phyloP scores from a whole-genome alignment of 768 basidiomycete genomes.

The Galerina marginata region DNA sequence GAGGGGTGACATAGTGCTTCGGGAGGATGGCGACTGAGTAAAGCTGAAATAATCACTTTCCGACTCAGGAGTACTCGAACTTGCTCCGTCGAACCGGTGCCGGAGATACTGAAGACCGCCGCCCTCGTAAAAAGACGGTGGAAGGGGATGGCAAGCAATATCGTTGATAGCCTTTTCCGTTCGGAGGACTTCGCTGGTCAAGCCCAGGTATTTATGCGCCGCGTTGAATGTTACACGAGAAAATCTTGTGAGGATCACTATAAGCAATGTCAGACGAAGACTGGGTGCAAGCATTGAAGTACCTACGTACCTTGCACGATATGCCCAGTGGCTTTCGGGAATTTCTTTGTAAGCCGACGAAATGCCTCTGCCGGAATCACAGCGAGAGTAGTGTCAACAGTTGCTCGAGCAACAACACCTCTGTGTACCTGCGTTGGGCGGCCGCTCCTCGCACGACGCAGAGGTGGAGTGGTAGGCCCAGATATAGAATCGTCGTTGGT shows the following conservation, averaged over 20 bases:
- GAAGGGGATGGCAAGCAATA: constrained; percentile 94
- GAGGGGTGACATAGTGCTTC: constrained; percentile 26
- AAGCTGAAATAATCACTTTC: constrained; percentile 65
- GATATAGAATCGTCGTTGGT: constrained; percentile 29
- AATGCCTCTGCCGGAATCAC: constrained; percentile 99
- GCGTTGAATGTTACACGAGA: constrained; percentile 98
- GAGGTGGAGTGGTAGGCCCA: constrained; percentile 24
- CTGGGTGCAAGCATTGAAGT: constrained; percentile 4
- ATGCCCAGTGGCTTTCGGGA: constrained; percentile 95
- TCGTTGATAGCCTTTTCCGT: constrained; percentile 98
- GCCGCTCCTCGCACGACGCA: constrained; percentile 14
- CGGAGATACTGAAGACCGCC: constrained; percentile 90
- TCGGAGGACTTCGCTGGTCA: constrained; percentile 93
- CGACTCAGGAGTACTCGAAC: constrained; percentile 50
- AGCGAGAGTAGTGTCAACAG: constrained; percentile 94
- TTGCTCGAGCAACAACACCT: constrained; percentile 90
- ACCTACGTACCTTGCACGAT: constrained; percentile 81
- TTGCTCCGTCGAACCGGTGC: constrained; percentile 80
- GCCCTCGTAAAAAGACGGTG: constrained; percentile 88
- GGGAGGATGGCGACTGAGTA: constrained; percentile 30
- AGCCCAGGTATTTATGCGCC: constrained; percentile 93
- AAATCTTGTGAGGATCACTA: constrained; percentile 94
- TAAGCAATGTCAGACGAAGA: constrained; percentile 16
- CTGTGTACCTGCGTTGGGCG: constrained; percentile 52
- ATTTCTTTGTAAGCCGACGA: constrained; percentile 90